Evolutionary conservation across 768 basidiomycete species (phyloP).

Genomic region (Butyriboletus loyo): DNA sequence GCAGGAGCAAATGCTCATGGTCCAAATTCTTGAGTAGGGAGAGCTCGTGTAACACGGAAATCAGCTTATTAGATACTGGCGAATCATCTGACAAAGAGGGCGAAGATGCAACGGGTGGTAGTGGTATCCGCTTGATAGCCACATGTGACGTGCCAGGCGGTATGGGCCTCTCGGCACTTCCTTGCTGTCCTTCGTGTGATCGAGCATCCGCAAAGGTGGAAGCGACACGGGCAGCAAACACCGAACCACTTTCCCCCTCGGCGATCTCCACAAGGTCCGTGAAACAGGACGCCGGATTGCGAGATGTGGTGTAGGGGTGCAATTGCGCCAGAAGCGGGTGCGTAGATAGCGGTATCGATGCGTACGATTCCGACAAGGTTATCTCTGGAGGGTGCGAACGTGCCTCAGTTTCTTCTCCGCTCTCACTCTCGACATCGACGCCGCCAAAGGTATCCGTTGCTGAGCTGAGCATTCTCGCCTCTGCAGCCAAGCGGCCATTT

Average conservation of each 20-base stretch:
- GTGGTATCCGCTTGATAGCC: conserved; percentile 72
- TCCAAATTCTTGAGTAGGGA: conserved; percentile 51
- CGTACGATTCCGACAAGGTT: not conserved
- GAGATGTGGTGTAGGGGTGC: conserved; percentile 59
- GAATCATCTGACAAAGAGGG: conserved; percentile 17
- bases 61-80: conserved; percentile 55
- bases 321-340: conserved; percentile 42
- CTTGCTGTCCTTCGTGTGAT: not conserved
- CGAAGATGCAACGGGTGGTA: conserved; percentile 40
- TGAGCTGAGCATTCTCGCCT: conserved; percentile 29
- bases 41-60: conserved; percentile 61
- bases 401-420: conserved; percentile 1
- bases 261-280: conserved; percentile 73
- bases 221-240: conserved; percentile 44
- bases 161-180: conserved; percentile 22
- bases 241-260: conserved; percentile 78
- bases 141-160: conserved; percentile 42
- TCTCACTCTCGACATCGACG: conserved; percentile 12
- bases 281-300: conserved; percentile 64
- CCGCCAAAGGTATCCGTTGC: conserved; percentile 40
- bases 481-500: conserved; percentile 21
- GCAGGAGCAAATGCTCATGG: conserved; percentile 60
- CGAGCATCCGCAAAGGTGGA: conserved; percentile 8
- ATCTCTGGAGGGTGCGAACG: not conserved
- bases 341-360: not conserved